A percentile compares a stretch with the other conserved stretches of the same genome.
phyloP scores from a whole-genome alignment of 805 yeast species.

The Wickerhamiella brachini region DNA sequence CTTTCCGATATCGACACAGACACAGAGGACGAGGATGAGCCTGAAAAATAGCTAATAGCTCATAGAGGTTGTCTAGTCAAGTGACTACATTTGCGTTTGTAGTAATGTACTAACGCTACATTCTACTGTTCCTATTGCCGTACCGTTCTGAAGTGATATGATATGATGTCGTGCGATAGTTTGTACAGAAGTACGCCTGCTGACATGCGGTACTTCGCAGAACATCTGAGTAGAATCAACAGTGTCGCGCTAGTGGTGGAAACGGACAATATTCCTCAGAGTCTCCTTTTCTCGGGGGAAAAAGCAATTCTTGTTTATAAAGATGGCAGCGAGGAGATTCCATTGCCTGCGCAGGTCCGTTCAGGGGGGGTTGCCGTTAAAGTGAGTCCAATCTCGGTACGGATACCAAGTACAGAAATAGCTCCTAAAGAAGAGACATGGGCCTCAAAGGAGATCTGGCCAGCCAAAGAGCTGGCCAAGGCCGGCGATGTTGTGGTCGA shows the following conservation, averaged over 20 bases:
- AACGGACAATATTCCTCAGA: background rate
- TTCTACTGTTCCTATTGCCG: no score
- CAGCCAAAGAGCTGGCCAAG: constrained; percentile 1
- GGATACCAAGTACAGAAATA: background rate
- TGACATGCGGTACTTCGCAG: constrained; percentile 16
- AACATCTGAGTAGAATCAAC: constrained; percentile 14
- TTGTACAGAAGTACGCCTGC: background rate
- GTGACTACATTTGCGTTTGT: no score
- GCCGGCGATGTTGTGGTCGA: background rate
- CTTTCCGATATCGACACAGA: constrained; percentile 47
- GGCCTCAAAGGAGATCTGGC: constrained; percentile 3
- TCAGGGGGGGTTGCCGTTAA: background rate
- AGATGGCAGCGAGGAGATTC: constrained; percentile 4
- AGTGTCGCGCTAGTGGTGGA: constrained; percentile 13
- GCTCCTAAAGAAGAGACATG: background rate
- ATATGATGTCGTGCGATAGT: no score
- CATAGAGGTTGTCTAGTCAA: no score
- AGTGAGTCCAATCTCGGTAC: background rate
- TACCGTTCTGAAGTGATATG: no score
- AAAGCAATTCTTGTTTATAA: constrained; percentile 1
- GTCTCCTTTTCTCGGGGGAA: background rate
- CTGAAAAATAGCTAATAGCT: background rate
- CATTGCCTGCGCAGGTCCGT: constrained; percentile 1
- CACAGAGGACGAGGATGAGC: constrained; percentile 43
- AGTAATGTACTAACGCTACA: no score